Evolutionary conservation across 176 grass and related monocot genomes (phyloP).

Genomic region (Echinochloa phyllopogon): DNA sequence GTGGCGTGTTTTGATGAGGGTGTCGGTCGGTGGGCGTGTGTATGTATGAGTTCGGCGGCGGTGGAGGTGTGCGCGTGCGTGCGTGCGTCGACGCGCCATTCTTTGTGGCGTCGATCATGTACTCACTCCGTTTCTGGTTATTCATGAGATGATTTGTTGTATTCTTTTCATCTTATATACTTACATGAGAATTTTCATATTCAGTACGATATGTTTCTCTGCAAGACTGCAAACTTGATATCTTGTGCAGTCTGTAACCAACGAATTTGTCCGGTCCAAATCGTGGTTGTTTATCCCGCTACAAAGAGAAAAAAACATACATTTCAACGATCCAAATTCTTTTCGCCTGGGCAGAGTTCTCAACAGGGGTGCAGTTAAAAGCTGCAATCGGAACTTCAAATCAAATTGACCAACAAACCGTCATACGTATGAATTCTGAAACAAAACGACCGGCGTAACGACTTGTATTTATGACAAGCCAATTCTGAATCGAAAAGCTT

Average conservation of each 20-base stretch:
- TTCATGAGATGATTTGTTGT: conserved; percentile 65
- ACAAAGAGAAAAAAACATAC: background rate
- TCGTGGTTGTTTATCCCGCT: background rate
- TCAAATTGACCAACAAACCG: background rate
- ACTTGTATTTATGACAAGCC: no score
- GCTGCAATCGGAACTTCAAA: background rate
- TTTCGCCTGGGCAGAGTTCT: background rate
- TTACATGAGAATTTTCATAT: background rate
- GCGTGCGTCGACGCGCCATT: conserved; percentile 45
- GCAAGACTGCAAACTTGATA: background rate
- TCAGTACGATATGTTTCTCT: background rate
- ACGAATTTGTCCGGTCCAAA: no score
- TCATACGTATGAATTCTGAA: background rate
- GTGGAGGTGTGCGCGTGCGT: background rate
- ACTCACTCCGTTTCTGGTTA: conserved; percentile 19
- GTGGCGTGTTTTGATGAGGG: background rate
- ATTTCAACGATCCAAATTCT: background rate
- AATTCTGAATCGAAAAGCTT: background rate
- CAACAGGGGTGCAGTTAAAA: background rate
- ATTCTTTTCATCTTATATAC: conserved; percentile 47
- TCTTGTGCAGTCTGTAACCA: no score
- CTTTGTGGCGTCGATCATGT: conserved; percentile 40
- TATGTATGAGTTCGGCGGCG: conserved; percentile 50
- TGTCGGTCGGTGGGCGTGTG: conserved; percentile 28
- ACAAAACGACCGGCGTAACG: background rate